These are phyloP conservation scores for Sambucus nigra DNA, from an alignment of 129 eudicot species.

Conservation along the genomic window DNA sequence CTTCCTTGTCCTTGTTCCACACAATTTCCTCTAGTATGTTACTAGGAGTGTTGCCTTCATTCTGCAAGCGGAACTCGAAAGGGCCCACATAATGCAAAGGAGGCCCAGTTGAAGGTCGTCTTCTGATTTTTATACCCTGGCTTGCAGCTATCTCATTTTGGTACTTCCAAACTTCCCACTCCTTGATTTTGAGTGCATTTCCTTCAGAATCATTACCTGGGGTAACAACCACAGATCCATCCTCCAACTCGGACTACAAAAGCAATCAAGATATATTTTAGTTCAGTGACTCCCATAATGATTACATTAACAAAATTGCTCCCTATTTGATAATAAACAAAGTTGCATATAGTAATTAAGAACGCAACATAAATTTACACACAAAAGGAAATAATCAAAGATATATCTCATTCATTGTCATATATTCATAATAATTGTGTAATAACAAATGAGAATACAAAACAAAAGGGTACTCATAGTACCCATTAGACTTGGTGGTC, in stretches of 20 bases:
- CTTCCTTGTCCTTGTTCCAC: constrained; percentile 85
- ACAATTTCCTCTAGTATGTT: constrained; percentile 83
- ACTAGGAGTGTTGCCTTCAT: constrained; percentile 65
- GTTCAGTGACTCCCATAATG: not conserved
- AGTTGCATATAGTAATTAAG: too few relatives aligned
- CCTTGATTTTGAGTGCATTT: constrained; percentile 47
- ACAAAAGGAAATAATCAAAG: too few relatives aligned
- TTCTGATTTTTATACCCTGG: constrained; percentile 79
- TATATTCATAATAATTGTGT: too few relatives aligned
- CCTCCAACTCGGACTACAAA: constrained; percentile 37
- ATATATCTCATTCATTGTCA: too few relatives aligned
- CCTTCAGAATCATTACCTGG: constrained; percentile 28
- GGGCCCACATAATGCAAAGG: constrained; percentile 79
- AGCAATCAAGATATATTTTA: constrained; percentile 5
- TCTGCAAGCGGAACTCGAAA: constrained; percentile 55
- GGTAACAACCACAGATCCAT: constrained; percentile 26
- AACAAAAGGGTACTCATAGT: too few relatives aligned
- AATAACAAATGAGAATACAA: too few relatives aligned
- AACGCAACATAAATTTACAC: too few relatives aligned
- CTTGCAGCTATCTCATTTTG: constrained; percentile 55
- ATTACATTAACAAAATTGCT: not conserved
- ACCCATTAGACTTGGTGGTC: too few relatives aligned
- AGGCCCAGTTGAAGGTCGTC: constrained; percentile 66
- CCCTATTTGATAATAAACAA: too few relatives aligned
- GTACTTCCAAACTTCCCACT: constrained; percentile 52